These are phyloP conservation scores for Kockiozyma suomiensis DNA, from an alignment of 805 yeast species.

Conservation along the genomic window DNA sequence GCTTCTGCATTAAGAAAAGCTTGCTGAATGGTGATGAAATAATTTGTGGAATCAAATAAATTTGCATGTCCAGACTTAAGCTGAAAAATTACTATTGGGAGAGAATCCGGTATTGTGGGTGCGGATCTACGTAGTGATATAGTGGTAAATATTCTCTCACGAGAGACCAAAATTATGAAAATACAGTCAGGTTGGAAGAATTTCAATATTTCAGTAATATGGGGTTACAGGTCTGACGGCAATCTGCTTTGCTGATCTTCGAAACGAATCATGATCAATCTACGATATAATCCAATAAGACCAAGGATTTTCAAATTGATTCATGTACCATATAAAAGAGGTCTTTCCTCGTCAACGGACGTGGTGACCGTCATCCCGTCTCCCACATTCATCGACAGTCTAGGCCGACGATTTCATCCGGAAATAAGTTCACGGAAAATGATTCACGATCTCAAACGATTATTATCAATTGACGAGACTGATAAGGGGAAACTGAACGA, in stretches of 20 bases:
- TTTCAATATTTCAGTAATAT: too few species aligned
- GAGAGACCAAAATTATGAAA: neutral
- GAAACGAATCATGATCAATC: too few species aligned
- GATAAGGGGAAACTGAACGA: conserved; percentile 2
- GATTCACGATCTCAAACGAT: neutral
- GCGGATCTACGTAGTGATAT: neutral
- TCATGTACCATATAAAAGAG: neutral
- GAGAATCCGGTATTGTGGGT: neutral
- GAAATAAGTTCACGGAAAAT: neutral
- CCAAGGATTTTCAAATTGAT: neutral
- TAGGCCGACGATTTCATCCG: conserved; percentile 12
- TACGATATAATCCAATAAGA: too few species aligned
- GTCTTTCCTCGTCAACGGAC: neutral
- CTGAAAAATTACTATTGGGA: too few species aligned
- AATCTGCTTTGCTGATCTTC: too few species aligned
- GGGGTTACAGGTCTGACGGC: too few species aligned
- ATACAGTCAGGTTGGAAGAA: neutral
- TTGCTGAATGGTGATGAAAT: too few species aligned
- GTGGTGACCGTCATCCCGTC: neutral
- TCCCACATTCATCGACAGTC: neutral
- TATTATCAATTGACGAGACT: neutral
- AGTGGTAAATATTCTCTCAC: neutral
- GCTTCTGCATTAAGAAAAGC: too few species aligned
- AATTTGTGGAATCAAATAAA: too few species aligned
- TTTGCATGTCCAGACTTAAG: too few species aligned